phyloP scores from a whole-genome alignment of 495 filamentous ascomycete species.

The Penicillium dipodomyicola region DNA sequence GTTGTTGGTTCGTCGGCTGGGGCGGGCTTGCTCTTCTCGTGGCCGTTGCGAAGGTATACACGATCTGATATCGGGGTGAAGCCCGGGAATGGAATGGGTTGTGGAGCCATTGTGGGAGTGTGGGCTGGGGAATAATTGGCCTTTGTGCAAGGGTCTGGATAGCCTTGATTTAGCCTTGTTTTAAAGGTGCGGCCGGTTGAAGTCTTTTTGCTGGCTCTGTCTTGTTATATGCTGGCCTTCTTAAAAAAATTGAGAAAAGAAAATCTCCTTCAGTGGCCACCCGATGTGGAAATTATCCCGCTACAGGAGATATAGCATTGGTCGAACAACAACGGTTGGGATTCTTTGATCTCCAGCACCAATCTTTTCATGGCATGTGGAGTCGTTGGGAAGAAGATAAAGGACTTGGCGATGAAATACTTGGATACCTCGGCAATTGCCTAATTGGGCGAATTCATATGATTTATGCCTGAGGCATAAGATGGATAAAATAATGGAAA shows the following conservation, averaged over 20 bases:
- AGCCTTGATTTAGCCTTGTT: not conserved
- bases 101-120: constrained; percentile 29
- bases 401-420: not conserved
- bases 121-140: too few relatives aligned
- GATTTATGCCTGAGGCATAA: constrained; percentile 3
- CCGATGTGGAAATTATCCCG: constrained; percentile 6
- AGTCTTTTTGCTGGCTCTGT: not conserved
- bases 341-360: constrained; percentile 2
- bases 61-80: constrained; percentile 29
- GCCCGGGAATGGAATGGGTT: constrained; percentile 28
- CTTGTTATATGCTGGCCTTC: not conserved
- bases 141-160: not conserved
- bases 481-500: not conserved
- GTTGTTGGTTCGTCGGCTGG: constrained; percentile 27
- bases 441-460: constrained; percentile 3
- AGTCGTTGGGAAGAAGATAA: constrained; percentile 10
- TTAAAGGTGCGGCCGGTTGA: not conserved
- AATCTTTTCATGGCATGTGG: constrained; percentile 11
- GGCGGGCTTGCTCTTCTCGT: constrained; percentile 18
- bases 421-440: constrained; percentile 8
- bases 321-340: constrained; percentile 4
- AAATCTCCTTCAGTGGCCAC: not conserved
- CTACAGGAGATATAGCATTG: not conserved
- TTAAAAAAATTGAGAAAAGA: not conserved
- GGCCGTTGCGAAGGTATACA: constrained; percentile 28